These are phyloP conservation scores for Aspergillus latus DNA, from an alignment of 2,329 filamentous ascomycete species.

Conservation along the genomic window DNA sequence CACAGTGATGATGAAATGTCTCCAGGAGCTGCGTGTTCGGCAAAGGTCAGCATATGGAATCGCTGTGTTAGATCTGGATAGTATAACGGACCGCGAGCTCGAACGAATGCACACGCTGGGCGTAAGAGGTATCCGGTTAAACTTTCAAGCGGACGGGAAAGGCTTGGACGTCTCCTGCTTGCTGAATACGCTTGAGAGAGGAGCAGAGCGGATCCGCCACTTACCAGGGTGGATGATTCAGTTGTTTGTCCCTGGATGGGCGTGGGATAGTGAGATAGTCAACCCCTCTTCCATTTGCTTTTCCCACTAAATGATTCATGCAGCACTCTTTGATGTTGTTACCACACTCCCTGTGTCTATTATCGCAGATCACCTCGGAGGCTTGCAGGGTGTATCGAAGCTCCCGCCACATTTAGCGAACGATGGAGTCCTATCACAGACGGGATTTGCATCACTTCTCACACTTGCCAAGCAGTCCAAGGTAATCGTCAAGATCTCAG, in stretches of 20 bases:
- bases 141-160: constrained; percentile 8
- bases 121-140: not conserved
- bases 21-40: not conserved
- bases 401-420: not conserved
- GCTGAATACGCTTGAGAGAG: not conserved
- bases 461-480: not conserved
- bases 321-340: not conserved
- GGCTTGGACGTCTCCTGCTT: not conserved
- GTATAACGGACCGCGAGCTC: not conserved
- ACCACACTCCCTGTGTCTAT: not conserved
- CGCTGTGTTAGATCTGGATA: not conserved
- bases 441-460: not conserved
- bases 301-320: not conserved
- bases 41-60: not conserved
- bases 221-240: constrained; percentile 7
- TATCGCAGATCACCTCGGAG: constrained; percentile 7
- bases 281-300: not conserved
- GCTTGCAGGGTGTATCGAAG: constrained; percentile 4
- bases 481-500: not conserved
- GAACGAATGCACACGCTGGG: not conserved
- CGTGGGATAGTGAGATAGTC: constrained; percentile 1
- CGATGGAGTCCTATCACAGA: not conserved
- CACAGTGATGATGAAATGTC: constrained; percentile 1
- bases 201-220: not conserved
- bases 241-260: constrained; percentile 4